Percentiles rank a stretch among this genome's conserved stretches.
Conservation (phyloP, 2,329 filamentous ascomycete genomes). For the Epichloe brachyelytri region DNA sequence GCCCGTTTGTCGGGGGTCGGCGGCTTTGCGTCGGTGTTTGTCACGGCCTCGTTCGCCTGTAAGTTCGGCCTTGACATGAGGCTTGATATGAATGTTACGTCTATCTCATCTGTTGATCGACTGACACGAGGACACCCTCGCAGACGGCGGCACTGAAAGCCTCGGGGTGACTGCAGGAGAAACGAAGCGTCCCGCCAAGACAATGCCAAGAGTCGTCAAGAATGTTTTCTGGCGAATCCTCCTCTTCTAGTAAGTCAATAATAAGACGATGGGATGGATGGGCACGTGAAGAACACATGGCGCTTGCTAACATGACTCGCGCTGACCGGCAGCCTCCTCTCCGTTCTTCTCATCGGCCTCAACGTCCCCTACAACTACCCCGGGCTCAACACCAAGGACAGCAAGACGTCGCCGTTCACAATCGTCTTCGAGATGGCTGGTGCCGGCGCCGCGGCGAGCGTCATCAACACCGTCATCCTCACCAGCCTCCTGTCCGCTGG, state of each 20-base stretch:
- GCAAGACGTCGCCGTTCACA: conserved; percentile 30
- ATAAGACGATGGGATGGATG: too few species aligned
- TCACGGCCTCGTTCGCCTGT: conserved; percentile 44
- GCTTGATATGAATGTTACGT: too few species aligned
- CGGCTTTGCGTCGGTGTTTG: conserved; percentile 48
- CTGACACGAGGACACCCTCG: not conserved
- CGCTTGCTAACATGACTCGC: not conserved
- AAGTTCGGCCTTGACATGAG: conserved; percentile 14
- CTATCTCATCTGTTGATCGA: not conserved
- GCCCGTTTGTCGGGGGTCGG: conserved; percentile 54
- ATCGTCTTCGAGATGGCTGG: conserved; percentile 48
- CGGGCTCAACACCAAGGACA: conserved; percentile 18
- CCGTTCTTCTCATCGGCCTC: conserved; percentile 36
- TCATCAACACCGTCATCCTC: conserved; percentile 47
- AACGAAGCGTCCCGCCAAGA: conserved; percentile 48
- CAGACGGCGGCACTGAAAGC: conserved; percentile 42
- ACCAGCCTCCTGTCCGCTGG: conserved; percentile 25
- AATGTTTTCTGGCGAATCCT: conserved; percentile 54
- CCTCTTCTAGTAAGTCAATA: conserved; percentile 30
- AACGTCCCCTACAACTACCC: conserved; percentile 42
- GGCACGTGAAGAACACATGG: too few species aligned
- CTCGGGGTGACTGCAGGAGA: conserved; percentile 56
- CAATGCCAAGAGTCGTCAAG: conserved; percentile 48
- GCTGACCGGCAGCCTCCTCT: conserved; percentile 19
- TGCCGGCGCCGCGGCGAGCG: conserved; percentile 33